Evolutionary conservation across 306 rosid genomes (phyloP), one percentile per base, ranked within the genome.

Genomic region (Lithocarpus polystachyus): DNA sequence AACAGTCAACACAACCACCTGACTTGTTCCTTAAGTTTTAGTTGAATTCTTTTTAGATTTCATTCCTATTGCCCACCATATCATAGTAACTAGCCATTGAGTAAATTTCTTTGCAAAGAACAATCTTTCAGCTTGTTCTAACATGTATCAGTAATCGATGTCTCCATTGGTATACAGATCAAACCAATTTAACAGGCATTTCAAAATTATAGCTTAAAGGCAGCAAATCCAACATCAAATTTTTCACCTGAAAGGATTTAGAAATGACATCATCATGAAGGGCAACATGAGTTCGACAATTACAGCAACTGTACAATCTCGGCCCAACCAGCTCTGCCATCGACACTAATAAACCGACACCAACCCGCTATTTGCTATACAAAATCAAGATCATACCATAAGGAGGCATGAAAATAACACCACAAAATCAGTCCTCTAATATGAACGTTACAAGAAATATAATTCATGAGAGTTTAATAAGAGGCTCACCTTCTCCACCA

Each of bases 231-330:
- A 54, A 12, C 65, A 68, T 6, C 2, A 68, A 35, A 33, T 61
- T 65, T 67, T 65, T 85, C 79, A 91, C 96, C 93, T 89, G 96
- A 84, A 91, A 91, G 14, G 96, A 82, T 76, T 91, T 91, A 62
- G 92, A 91, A 68, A 89, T 85, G 52, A 88, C 65, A 85, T 89
- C 92, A 57, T 89, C 92, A 6, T 89, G 93, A 86, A 86, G 88
- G 9, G 90, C 88, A 59, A 91, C 89, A 78, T 85, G 87, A 76
- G 85, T 89, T 85, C 87, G 74, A 71, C 97, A 89, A 69, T 88
- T 79, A 35, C 86, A 86, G 81, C 92, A 90, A 45, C 82, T 81
- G 76, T 90, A 90, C 85, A 88, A 80, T 71, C 90, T 87, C 6
- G 88, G 70, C 73, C 83, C 92, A 75, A 86, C 79, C 84, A 87